phyloP scores from a whole-genome alignment of 345 rosid genomes.

The Camelina sativa region DNA sequence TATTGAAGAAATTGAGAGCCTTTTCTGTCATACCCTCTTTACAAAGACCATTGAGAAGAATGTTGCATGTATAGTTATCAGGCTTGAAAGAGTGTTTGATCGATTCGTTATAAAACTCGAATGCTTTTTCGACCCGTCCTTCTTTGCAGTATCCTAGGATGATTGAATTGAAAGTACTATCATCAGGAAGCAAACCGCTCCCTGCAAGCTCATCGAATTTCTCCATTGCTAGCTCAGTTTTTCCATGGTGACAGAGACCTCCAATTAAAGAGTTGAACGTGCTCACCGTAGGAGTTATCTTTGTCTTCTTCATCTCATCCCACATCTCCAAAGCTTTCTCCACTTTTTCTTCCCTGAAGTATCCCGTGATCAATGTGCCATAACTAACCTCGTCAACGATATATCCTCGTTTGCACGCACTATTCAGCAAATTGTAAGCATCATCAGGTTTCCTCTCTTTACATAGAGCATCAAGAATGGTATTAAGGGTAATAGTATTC shows the following conservation, averaged over 20 bases:
- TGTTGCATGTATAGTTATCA: conserved; percentile 62
- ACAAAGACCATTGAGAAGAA: conserved; percentile 83
- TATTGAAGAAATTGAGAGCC: conserved; percentile 76
- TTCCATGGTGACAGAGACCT: conserved; percentile 70
- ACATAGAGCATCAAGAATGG: conserved; percentile 66
- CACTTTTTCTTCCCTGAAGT: conserved; percentile 56
- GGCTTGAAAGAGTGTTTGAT: conserved; percentile 77
- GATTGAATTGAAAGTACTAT: conserved; percentile 68
- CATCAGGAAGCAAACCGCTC: conserved; percentile 67
- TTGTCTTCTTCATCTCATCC: conserved; percentile 81
- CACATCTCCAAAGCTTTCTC: conserved; percentile 66
- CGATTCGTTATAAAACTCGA: conserved; percentile 75
- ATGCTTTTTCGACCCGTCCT: conserved; percentile 75
- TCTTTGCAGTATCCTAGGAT: conserved; percentile 76
- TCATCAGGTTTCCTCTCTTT: conserved; percentile 61
- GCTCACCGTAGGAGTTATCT: conserved; percentile 62
- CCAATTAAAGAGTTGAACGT: conserved; percentile 72
- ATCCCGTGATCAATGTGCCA: conserved; percentile 74
- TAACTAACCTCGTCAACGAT: conserved; percentile 77
- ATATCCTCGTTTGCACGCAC: conserved; percentile 69
- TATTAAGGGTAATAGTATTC: conserved; percentile 73
- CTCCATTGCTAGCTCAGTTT: conserved; percentile 67
- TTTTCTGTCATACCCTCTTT: conserved; percentile 73
- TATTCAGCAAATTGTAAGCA: conserved; percentile 58
- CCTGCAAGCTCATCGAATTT: conserved; percentile 70